A percentile compares a stretch with the other conserved stretches of the same genome.
Conservation (phyloP, 2,329 filamentous ascomycete genomes). For the Cryphonectria nitschkei region DNA sequence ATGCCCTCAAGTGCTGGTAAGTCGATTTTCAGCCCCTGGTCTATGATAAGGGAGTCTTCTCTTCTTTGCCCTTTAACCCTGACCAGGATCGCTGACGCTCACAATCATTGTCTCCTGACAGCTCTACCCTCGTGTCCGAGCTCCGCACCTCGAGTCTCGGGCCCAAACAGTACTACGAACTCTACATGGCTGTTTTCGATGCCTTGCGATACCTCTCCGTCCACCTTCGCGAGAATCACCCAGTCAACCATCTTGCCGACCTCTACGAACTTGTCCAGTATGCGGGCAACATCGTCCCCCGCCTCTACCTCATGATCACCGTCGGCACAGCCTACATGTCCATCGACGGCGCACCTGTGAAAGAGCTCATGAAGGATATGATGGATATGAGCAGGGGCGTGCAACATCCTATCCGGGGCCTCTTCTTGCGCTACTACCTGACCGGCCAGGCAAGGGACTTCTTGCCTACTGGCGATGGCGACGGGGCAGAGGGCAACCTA, state of each 20-base stretch:
- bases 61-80: background rate
- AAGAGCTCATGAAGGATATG: conserved; percentile 99
- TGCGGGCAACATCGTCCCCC: conserved; percentile 95
- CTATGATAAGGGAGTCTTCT: background rate
- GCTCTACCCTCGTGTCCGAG: conserved; percentile 97
- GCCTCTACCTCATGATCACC: conserved; percentile 98
- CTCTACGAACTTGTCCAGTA: conserved; percentile 98
- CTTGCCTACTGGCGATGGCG: conserved; percentile 78
- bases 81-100: conserved; percentile 20
- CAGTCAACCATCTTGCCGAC: conserved; percentile 96
- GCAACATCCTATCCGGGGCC: conserved; percentile 91
- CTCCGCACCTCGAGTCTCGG: conserved; percentile 94
- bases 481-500: conserved; percentile 92
- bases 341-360: conserved; percentile 96
- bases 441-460: conserved; percentile 92
- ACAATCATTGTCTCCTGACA: conserved; percentile 42
- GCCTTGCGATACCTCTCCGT: conserved; percentile 94
- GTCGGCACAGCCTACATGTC: conserved; percentile 99
- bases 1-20: conserved; percentile 99
- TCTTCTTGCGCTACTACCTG: conserved; percentile 95
- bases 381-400: conserved; percentile 99
- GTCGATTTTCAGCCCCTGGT: conserved; percentile 38
- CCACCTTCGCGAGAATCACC: conserved; percentile 95
- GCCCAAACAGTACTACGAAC: conserved; percentile 99
- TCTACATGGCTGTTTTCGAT: conserved; percentile 99